Conservation (phyloP, 2,329 filamentous ascomycete species). For the Fusarium beomiforme region DNA sequence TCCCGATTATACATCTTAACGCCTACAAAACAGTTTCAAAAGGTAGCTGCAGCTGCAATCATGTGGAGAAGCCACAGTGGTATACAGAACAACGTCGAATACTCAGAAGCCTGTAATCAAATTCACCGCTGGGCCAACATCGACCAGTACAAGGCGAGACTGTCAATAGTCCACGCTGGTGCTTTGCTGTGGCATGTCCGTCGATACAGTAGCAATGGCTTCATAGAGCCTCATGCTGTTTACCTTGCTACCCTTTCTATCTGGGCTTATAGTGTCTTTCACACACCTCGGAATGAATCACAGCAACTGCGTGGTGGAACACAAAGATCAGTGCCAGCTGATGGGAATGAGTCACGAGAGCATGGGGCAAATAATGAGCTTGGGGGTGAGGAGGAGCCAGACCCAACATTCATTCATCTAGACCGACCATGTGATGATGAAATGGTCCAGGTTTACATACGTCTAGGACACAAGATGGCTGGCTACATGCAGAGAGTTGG, state of each 20-base stretch:
- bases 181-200: constrained; percentile 33
- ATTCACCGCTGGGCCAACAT: constrained; percentile 27
- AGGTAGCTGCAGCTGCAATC: neutral
- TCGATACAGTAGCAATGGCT: constrained; percentile 24
- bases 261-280: constrained; percentile 29
- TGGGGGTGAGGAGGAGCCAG: constrained; percentile 11
- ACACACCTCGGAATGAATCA: neutral
- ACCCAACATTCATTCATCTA: constrained; percentile 22
- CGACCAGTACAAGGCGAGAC: constrained; percentile 33
- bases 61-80: neutral
- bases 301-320: neutral
- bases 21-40: constrained; percentile 23
- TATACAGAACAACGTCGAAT: neutral
- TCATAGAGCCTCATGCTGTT: constrained; percentile 28
- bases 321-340: neutral
- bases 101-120: constrained; percentile 13
- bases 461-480: constrained; percentile 27
- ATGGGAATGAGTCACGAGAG: neutral
- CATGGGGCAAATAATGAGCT: neutral
- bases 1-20: constrained; percentile 28
- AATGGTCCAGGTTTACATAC: constrained; percentile 32
- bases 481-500: constrained; percentile 23
- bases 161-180: constrained; percentile 28
- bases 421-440: constrained; percentile 35
- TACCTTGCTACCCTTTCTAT: constrained; percentile 22